Base-by-base conservation (phyloP, 2,329 filamentous ascomycete species). In the Penicillium sp. region DNA sequence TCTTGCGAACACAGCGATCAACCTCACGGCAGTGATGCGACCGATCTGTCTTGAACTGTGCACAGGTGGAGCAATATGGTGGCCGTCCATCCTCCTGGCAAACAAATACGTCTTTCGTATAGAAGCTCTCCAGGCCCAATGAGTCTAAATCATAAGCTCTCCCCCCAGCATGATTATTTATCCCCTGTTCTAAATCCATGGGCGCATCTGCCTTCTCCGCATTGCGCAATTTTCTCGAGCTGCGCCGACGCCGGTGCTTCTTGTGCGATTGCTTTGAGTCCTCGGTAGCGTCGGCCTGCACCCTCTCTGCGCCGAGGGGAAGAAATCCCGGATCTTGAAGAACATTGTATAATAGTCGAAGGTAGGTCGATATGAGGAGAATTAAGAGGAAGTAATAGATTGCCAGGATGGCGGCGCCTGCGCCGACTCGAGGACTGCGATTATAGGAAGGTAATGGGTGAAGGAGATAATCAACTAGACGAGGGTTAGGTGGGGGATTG, bases 21-120 rank as follows among this genome's bases (percentile, higher is more conserved):
- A 94, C 78, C 68, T 96, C 90, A 48, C 87, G 87, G 67, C 89
- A 95, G 73, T 97, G 93, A 70, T 96, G 92, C 2, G 89, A 84
- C 3, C 93, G 83, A 67, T 97, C 93, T 0, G 89, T 87, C 72
- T 97, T 97, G 85, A 90, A 96, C 60, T 88, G 90, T 52, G 84
- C 84, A 71, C 93, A 99, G 48, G 85, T 83, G 3, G 87, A 87
- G 75, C 93, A 99, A 86, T 91, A 97, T 28, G 86, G 84, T 0
- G 93, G 93, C n/a, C 87, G 81, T 0, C 94, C 94, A 64, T 94
- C 89, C 11, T 81, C 78, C 65, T 95, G 88, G 73, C 91, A 97
- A 2, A 91, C 82, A 70, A 95, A 97, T 1, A 90, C 84, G 62
- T 96, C 87, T 69, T 88, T 90, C 59, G 83, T 87, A 68, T 94